Base-by-base conservation (phyloP, 2,329 filamentous ascomycete genomes). In the Talaromyces atroroseus region DNA sequence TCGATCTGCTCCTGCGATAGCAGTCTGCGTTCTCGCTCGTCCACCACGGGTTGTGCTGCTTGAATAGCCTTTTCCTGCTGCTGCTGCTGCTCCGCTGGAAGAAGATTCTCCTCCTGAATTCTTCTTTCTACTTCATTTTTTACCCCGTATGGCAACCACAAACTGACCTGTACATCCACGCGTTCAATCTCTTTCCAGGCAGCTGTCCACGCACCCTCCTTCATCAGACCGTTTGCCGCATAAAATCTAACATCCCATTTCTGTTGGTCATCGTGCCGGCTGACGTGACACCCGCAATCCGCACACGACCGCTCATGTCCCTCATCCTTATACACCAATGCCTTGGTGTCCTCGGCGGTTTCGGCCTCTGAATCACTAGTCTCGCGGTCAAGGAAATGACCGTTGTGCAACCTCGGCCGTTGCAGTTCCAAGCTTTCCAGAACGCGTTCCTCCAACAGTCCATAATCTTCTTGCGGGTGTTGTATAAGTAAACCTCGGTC, bases 101-200 rank as follows among this genome's bases (percentile, higher is more conserved):
- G 34, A 60, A 49, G 56, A 26, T 62, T 58, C 49, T 80, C 76
- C 34, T 78, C 71, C 10, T 70, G 59, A 29, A 74, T 65, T 58
- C 68, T 65, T 40, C 66, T 66, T 58, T 84, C 80, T 23, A 86
- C 61, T 20, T 74, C 74, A 48, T 76, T 75, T 40, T 78, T 74
- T 10, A 82, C 62, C 10, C 80, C 76, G 2, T 81, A 77, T 2
- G 78, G 77, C 24, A 86, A 74, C 78, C 80, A 83, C 2, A 94
- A 88, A 64, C 89, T 84, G 52, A 99, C 83, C 71, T 97, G 92
- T 1, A 95, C 89, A 67, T 99, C 94, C 0, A 97, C 90, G n/a
- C 92, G 83, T 74, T 99, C 94, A 94, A 99, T 99, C 72, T 97
- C 92, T 63, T 84, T 88, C 92, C 92, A 99, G 58, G 90, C 92